A percentile compares a stretch with the other conserved stretches of the same genome.
These are phyloP conservation scores for Starmerella potacharoeniae DNA, from an alignment of 805 yeast species.

Conservation along the genomic window DNA sequence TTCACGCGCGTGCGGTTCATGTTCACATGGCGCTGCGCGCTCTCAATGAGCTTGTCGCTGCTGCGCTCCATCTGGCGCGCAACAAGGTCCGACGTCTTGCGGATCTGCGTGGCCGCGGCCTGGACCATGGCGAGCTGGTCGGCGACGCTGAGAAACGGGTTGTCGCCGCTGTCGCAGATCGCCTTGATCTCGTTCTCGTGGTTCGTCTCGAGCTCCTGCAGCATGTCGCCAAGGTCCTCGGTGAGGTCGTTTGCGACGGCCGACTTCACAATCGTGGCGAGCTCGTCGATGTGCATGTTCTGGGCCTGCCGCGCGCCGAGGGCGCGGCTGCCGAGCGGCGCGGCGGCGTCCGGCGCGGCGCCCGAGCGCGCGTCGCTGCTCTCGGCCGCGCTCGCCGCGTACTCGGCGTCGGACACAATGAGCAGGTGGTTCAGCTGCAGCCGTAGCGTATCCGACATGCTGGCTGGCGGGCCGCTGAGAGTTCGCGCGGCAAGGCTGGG, in stretches of 20 bases:
- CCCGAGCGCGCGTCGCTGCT: not conserved
- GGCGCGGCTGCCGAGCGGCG: not conserved
- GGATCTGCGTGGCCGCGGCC: slow-evolving; percentile 43
- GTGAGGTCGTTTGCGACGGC: slow-evolving; percentile 47
- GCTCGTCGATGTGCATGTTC: slow-evolving; percentile 51
- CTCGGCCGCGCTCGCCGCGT: slow-evolving; percentile 1
- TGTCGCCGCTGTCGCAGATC: slow-evolving; percentile 51
- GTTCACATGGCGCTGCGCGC: slow-evolving; percentile 18
- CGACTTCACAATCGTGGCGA: slow-evolving; percentile 61
- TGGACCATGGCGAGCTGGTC: slow-evolving; percentile 54
- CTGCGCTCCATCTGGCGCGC: slow-evolving; percentile 49
- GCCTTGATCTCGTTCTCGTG: slow-evolving; percentile 54
- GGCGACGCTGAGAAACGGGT: slow-evolving; percentile 39
- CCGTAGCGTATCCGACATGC: slow-evolving; percentile 20
- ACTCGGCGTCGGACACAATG: slow-evolving; percentile 12
- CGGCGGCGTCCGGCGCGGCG: not conserved
- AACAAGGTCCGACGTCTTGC: slow-evolving; percentile 45
- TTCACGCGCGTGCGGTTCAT: slow-evolving; percentile 35
- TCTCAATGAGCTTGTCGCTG: slow-evolving; percentile 51
- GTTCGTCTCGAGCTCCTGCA: slow-evolving; percentile 46
- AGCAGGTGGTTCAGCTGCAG: slow-evolving; percentile 20
- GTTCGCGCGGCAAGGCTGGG: not conserved
- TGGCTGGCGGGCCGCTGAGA: not conserved
- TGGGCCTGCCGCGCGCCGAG: not conserved
- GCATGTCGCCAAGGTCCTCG: slow-evolving; percentile 42